phyloP scores from a whole-genome alignment of 2,329 filamentous ascomycete species.

The Colletotrichum tropicale region DNA sequence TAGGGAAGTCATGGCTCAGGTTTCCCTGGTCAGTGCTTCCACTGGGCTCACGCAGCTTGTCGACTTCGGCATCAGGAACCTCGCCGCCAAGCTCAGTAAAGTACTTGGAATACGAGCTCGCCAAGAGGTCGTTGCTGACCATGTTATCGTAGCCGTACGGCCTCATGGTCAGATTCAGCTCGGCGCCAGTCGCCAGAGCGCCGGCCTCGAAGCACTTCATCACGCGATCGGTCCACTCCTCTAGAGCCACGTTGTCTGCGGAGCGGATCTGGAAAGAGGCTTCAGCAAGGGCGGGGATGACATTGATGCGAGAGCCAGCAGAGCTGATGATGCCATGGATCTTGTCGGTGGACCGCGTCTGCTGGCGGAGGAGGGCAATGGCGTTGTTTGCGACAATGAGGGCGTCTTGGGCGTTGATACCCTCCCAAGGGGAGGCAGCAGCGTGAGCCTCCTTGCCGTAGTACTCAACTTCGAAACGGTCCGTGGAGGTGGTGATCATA shows the following conservation, averaged over 20 bases:
- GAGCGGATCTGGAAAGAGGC: conserved; percentile 64
- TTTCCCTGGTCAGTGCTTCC: conserved; percentile 34
- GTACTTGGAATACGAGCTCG: conserved; percentile 25
- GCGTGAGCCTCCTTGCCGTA: conserved; percentile 51
- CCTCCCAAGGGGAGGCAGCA: conserved; percentile 52
- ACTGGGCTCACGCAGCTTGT: conserved; percentile 26
- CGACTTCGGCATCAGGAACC: conserved; percentile 26
- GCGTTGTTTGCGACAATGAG: conserved; percentile 43
- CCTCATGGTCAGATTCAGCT: conserved; percentile 37
- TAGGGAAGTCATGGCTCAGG: conserved; percentile 31
- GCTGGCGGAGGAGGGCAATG: conserved; percentile 53
- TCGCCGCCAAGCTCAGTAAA: conserved; percentile 26
- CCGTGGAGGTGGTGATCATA: conserved; percentile 16
- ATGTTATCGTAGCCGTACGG: conserved; percentile 34
- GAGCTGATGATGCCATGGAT: conserved; percentile 54
- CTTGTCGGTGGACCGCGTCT: conserved; percentile 50
- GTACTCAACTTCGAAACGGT: conserved; percentile 39
- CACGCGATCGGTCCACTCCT: conserved; percentile 25
- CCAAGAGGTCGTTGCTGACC: conserved; percentile 31
- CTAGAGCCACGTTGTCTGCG: conserved; percentile 34
- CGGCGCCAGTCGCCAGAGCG: conserved; percentile 32
- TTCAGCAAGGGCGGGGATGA: conserved; percentile 57
- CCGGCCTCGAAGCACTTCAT: conserved; percentile 30
- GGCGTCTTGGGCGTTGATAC: conserved; percentile 55
- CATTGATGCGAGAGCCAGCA: conserved; percentile 42